These are phyloP conservation scores for Lyophyllum atratum DNA, from an alignment of 768 basidiomycete species.

Conservation along the genomic window DNA sequence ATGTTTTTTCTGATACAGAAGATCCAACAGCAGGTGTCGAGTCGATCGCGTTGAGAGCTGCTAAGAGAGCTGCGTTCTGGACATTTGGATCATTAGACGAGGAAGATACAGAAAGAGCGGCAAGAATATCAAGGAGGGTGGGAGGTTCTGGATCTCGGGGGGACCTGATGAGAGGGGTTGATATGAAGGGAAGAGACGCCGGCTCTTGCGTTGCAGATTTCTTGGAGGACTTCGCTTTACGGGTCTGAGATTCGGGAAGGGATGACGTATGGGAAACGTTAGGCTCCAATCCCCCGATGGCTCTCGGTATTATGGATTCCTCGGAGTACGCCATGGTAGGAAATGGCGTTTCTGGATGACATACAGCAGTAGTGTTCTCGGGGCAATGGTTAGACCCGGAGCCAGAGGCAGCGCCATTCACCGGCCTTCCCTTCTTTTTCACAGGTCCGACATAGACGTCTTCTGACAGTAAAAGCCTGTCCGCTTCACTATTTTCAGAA, in stretches of 20 bases:
- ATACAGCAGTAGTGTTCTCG: constrained; percentile 27
- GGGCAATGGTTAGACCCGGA: constrained; percentile 15
- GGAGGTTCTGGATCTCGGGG: constrained; percentile 19
- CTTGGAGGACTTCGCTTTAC: constrained; percentile 5
- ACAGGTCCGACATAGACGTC: constrained; percentile 48
- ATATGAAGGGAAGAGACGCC: constrained; percentile 21
- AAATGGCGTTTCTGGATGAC: constrained; percentile 9
- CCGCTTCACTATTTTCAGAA: constrained; percentile 36
- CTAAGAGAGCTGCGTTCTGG: constrained; percentile 25
- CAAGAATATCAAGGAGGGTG: constrained; percentile 29
- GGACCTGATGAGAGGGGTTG: constrained; percentile 22
- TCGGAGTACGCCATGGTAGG: not conserved
- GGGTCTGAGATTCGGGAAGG: not conserved
- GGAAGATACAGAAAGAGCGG: constrained; percentile 26
- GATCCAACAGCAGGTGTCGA: constrained; percentile 14
- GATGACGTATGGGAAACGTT: not conserved
- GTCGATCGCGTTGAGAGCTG: constrained; percentile 28
- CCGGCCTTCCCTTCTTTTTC: constrained; percentile 46
- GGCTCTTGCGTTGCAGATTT: constrained; percentile 14
- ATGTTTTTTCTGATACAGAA: constrained; percentile 3
- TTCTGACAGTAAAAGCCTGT: constrained; percentile 40
- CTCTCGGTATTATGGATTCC: not conserved
- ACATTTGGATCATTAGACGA: constrained; percentile 14
- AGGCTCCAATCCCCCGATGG: not conserved
- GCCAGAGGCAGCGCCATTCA: constrained; percentile 23